phyloP scores from a whole-genome alignment of 331 rosid species.

The Quercus lobata region DNA sequence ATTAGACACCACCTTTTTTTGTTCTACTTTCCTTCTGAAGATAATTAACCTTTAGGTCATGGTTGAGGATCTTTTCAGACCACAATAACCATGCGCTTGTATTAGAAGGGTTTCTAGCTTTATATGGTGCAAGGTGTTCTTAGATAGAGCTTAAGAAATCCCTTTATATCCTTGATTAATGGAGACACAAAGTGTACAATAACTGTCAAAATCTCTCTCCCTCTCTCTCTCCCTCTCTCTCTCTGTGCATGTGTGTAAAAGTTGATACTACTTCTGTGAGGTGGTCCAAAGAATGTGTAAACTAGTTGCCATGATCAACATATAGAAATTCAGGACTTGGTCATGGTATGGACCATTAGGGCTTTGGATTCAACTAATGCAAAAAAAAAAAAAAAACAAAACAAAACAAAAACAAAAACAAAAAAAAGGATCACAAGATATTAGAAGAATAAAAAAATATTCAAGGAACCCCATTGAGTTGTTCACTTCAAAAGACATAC shows the following conservation, averaged over 20 bases:
- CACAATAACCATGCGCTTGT: constrained; percentile 23
- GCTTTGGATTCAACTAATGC: constrained; percentile 24
- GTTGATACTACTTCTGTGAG: constrained; percentile 9
- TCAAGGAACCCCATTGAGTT: constrained; percentile 33
- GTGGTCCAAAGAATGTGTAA: constrained; percentile 21
- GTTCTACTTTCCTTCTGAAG: constrained; percentile 12
- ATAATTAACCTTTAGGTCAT: constrained; percentile 30
- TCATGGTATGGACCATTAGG: constrained; percentile 23
- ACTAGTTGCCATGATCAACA: constrained; percentile 20
- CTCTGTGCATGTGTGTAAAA: constrained; percentile 22
- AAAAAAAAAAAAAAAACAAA: background rate
- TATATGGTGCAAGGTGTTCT: constrained; percentile 33
- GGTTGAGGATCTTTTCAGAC: constrained; percentile 29
- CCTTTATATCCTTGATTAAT: constrained; percentile 10
- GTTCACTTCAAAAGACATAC: constrained; percentile 29
- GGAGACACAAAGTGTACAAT: constrained; percentile 16
- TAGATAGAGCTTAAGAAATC: constrained; percentile 40
- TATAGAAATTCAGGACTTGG: constrained; percentile 19
- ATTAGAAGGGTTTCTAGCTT: constrained; percentile 27
- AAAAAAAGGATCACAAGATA: background rate
- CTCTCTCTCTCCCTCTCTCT: constrained; percentile 8
- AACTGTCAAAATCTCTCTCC: constrained; percentile 1
- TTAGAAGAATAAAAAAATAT: constrained; percentile 26
- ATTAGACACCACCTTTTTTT: constrained; percentile 17
- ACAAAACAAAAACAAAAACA: background rate